These are phyloP conservation scores for Paradendryphiella salina DNA, from an alignment of 2,329 filamentous ascomycete genomes.

Conservation along the genomic window DNA sequence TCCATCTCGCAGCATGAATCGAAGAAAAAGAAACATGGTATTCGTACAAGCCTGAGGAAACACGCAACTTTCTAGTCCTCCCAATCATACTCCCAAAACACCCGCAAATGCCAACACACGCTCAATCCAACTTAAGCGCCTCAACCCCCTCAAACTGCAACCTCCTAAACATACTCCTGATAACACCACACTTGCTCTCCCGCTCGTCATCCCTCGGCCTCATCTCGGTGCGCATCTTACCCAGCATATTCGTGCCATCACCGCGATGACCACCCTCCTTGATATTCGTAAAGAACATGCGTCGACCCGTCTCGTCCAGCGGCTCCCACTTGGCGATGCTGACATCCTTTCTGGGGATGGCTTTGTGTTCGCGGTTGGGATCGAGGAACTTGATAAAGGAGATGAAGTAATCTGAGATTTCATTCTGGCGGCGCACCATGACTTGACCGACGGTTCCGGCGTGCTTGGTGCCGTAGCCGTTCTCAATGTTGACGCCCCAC, in stretches of 20 bases:
- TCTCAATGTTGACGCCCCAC: slow-evolving; percentile 35
- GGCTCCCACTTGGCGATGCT: slow-evolving; percentile 28
- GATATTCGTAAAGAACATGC: slow-evolving; percentile 40
- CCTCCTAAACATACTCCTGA: slow-evolving; percentile 30
- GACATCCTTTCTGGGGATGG: neutral
- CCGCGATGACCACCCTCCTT: slow-evolving; percentile 30
- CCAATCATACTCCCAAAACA: neutral
- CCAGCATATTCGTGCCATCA: slow-evolving; percentile 27
- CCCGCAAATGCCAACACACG: slow-evolving; percentile 1
- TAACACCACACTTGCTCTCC: slow-evolving; percentile 24
- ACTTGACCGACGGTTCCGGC: slow-evolving; percentile 41
- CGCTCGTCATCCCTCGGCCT: slow-evolving; percentile 24
- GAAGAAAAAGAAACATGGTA: neutral
- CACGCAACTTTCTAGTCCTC: neutral
- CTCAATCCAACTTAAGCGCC: slow-evolving; percentile 17
- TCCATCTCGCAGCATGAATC: no score
- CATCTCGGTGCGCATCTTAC: slow-evolving; percentile 30
- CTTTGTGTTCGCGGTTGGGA: slow-evolving; percentile 31
- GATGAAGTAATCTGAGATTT: slow-evolving; percentile 40
- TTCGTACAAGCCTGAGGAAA: neutral
- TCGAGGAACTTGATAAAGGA: slow-evolving; percentile 40
- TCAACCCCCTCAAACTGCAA: slow-evolving; percentile 32
- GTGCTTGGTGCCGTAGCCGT: slow-evolving; percentile 42
- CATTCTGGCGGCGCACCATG: slow-evolving; percentile 35
- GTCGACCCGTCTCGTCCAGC: slow-evolving; percentile 24